Evolutionary conservation across 768 basidiomycete species (phyloP).

Genomic region (Crepidotus variabilis): DNA sequence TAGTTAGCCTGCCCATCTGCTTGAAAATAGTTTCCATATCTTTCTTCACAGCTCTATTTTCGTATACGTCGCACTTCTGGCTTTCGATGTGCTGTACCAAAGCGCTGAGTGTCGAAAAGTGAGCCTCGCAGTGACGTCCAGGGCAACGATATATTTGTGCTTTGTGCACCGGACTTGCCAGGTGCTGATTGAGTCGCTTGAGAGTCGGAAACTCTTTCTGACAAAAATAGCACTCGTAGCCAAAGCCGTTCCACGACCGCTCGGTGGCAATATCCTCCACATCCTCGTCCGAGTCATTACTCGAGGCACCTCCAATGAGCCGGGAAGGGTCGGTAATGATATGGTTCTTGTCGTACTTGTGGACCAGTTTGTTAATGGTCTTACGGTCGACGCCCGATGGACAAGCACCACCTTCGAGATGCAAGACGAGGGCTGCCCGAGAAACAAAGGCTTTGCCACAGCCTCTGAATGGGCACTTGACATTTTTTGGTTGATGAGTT

Average conservation of each 20-base stretch:
- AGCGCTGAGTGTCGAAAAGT: slow-evolving; percentile 52
- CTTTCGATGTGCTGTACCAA: slow-evolving; percentile 67
- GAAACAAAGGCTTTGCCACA: slow-evolving; percentile 50
- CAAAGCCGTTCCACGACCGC: slow-evolving; percentile 39
- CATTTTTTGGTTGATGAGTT: slow-evolving; percentile 36
- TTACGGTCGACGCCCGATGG: slow-evolving; percentile 40
- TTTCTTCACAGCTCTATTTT: slow-evolving; percentile 35
- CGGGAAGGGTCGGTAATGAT: slow-evolving; percentile 55
- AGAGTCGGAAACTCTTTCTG: slow-evolving; percentile 38
- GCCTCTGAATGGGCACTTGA: slow-evolving; percentile 33
- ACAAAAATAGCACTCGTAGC: slow-evolving; percentile 67
- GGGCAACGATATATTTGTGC: slow-evolving; percentile 55
- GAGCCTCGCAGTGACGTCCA: slow-evolving; percentile 32
- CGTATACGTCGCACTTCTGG: slow-evolving; percentile 50
- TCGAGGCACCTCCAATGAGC: slow-evolving; percentile 34
- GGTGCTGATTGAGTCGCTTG: slow-evolving; percentile 52
- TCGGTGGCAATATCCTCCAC: slow-evolving; percentile 27
- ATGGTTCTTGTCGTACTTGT: slow-evolving; percentile 38
- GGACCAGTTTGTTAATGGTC: slow-evolving; percentile 38
- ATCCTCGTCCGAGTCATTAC: slow-evolving; percentile 9
- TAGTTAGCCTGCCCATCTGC: slow-evolving; percentile 16
- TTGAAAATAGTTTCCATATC: slow-evolving; percentile 19
- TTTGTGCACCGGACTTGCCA: slow-evolving; percentile 58
- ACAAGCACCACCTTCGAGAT: slow-evolving; percentile 62
- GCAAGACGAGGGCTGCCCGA: slow-evolving; percentile 50